These are phyloP conservation scores for Chalaropsis thielavioides DNA, from an alignment of 2,329 filamentous ascomycete species.

Conservation along the genomic window DNA sequence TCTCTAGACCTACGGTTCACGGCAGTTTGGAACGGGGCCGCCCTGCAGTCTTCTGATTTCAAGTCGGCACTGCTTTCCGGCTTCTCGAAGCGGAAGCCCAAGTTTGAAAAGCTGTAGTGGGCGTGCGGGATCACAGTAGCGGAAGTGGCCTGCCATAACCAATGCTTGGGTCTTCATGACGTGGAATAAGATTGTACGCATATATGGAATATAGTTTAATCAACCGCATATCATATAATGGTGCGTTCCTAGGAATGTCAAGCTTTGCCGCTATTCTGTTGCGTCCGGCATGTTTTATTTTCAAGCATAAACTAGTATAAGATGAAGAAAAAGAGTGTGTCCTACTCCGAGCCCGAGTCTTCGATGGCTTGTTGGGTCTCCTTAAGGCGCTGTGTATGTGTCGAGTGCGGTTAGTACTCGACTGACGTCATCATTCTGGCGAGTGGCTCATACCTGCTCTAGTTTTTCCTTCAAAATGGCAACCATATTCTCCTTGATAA, in stretches of 20 bases:
- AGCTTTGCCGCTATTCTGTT: background rate
- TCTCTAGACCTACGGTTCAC: constrained; percentile 60
- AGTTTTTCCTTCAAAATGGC: constrained; percentile 51
- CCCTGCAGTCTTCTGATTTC: constrained; percentile 69
- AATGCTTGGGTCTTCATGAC: background rate
- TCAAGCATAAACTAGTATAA: too few relatives aligned
- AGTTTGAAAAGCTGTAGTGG: constrained; percentile 64
- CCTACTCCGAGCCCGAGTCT: constrained; percentile 37
- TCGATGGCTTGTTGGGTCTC: constrained; percentile 38
- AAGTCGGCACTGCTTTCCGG: constrained; percentile 59
- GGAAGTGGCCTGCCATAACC: background rate
- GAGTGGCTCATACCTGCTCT: constrained; percentile 39
- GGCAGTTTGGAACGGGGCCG: constrained; percentile 71
- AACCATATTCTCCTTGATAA: constrained; percentile 63
- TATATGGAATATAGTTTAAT: background rate
- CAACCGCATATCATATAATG: background rate
- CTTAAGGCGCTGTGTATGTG: constrained; percentile 30
- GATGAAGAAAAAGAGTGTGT: too few relatives aligned
- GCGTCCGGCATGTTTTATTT: background rate
- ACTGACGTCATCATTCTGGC: background rate
- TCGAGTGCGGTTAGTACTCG: background rate
- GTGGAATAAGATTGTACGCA: background rate
- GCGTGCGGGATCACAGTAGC: background rate
- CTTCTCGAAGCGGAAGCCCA: constrained; percentile 62
- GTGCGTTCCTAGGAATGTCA: background rate